These are phyloP conservation scores for Lipomyces orientalis DNA, from an alignment of 805 yeast species.

Conservation along the genomic window DNA sequence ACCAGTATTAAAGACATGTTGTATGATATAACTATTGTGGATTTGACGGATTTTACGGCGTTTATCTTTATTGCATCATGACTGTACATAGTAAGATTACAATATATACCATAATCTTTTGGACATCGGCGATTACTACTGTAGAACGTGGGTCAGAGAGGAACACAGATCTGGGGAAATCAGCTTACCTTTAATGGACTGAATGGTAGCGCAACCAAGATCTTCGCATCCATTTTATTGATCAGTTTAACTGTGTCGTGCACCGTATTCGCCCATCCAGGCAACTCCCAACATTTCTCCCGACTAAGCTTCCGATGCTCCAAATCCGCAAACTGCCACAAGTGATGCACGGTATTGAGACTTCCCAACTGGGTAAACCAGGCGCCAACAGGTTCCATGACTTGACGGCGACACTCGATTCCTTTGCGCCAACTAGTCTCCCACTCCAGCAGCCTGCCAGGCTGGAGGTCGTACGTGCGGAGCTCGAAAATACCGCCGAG, in stretches of 20 bases:
- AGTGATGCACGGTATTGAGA: conserved; percentile 51
- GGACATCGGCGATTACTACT: not conserved
- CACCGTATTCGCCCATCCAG: conserved; percentile 54
- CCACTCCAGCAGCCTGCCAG: conserved; percentile 53
- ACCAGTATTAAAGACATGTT: not conserved
- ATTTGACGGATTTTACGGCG: not conserved
- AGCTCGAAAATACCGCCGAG: conserved; percentile 53
- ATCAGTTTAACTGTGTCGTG: conserved; percentile 51
- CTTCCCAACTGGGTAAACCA: conserved; percentile 52
- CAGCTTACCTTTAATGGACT: conserved; percentile 46
- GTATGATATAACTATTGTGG: not conserved
- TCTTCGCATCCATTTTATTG: conserved; percentile 47
- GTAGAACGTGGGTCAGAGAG: not conserved
- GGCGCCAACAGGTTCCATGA: conserved; percentile 56
- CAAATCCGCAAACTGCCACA: conserved; percentile 54
- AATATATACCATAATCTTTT: not conserved
- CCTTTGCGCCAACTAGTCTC: conserved; percentile 52
- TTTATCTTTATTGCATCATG: not conserved
- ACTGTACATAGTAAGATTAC: not conserved
- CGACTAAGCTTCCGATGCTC: conserved; percentile 51
- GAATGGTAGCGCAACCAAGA: conserved; percentile 50
- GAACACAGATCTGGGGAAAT: not conserved
- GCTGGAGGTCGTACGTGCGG: conserved; percentile 48
- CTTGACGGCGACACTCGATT: conserved; percentile 51
- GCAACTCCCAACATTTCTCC: conserved; percentile 52